phyloP scores from a whole-genome alignment of 768 basidiomycete species.

The Rhodotorula paludigena region DNA sequence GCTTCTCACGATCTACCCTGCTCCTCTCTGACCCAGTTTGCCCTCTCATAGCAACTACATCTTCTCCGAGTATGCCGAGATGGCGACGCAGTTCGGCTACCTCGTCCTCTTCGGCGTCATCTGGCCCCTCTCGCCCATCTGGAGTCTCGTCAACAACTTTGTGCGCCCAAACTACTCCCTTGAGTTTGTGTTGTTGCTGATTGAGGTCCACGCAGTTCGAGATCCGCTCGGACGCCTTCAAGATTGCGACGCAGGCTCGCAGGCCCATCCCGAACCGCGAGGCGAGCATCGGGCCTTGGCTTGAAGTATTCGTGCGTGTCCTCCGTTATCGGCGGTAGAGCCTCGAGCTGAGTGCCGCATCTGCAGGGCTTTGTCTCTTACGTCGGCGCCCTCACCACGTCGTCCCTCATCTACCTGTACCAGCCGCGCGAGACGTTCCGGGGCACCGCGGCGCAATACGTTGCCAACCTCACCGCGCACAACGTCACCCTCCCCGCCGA shows the following conservation, averaged over 20 bases:
- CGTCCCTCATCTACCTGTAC: slow-evolving; percentile 87
- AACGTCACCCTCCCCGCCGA: slow-evolving; percentile 34
- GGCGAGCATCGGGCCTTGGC: slow-evolving; percentile 91
- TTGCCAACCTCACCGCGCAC: slow-evolving; percentile 30
- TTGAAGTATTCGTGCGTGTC: slow-evolving; percentile 64
- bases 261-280: slow-evolving; percentile 80
- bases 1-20: neutral
- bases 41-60: slow-evolving; percentile 57
- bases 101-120: slow-evolving; percentile 86
- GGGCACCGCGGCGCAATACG: slow-evolving; percentile 21
- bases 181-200: neutral
- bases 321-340: neutral
- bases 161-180: slow-evolving; percentile 9
- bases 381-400: slow-evolving; percentile 80
- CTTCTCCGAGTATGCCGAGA: slow-evolving; percentile 81
- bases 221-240: slow-evolving; percentile 87
- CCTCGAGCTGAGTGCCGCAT: neutral
- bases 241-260: slow-evolving; percentile 77
- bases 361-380: slow-evolving; percentile 67
- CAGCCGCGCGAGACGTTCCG: slow-evolving; percentile 50
- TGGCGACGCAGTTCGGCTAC: slow-evolving; percentile 79
- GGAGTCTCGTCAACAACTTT: slow-evolving; percentile 83
- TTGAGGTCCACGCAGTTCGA: slow-evolving; percentile 56
- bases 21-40: neutral
- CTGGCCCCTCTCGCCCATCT: slow-evolving; percentile 85